These are phyloP conservation scores for Taphrina wiesneri DNA, from an alignment of 1,139 yeast genomes.

Conservation along the genomic window DNA sequence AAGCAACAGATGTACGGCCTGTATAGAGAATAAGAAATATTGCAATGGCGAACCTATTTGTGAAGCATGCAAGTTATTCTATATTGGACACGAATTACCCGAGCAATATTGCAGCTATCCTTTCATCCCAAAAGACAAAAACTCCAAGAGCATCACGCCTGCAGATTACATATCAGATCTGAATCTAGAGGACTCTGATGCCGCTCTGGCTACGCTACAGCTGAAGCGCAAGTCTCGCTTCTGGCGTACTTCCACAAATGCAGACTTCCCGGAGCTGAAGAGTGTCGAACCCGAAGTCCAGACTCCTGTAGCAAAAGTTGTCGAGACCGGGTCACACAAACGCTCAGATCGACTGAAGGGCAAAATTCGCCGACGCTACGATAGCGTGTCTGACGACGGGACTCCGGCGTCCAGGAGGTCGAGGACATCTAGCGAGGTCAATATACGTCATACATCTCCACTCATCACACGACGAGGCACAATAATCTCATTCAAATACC, in stretches of 20 bases:
- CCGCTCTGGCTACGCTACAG: not conserved
- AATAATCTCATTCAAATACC: not conserved
- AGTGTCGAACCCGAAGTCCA: not conserved
- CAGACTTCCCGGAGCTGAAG: constrained; percentile 8
- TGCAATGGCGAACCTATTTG: constrained; percentile 17
- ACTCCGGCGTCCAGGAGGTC: not conserved
- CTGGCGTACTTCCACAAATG: constrained; percentile 18
- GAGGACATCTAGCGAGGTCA: constrained; percentile 4
- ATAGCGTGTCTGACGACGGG: not conserved
- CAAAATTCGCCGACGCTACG: not conserved
- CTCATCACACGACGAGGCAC: not conserved
- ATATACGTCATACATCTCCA: not conserved
- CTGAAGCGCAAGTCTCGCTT: constrained; percentile 5
- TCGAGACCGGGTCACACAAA: not conserved
- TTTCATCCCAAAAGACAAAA: constrained; percentile 3
- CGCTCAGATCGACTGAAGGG: constrained; percentile 1
- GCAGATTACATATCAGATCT: not conserved
- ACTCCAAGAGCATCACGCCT: not conserved
- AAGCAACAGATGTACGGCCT: constrained; percentile 11
- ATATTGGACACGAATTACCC: constrained; percentile 2
- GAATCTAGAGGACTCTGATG: not conserved
- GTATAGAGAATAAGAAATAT: constrained; percentile 6
- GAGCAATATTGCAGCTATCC: constrained; percentile 13
- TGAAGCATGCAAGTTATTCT: not conserved
- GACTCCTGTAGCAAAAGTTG: not conserved